phyloP scores from a whole-genome alignment of 1,284 basidiomycete genomes.

The Leccinum griseonigrum region DNA sequence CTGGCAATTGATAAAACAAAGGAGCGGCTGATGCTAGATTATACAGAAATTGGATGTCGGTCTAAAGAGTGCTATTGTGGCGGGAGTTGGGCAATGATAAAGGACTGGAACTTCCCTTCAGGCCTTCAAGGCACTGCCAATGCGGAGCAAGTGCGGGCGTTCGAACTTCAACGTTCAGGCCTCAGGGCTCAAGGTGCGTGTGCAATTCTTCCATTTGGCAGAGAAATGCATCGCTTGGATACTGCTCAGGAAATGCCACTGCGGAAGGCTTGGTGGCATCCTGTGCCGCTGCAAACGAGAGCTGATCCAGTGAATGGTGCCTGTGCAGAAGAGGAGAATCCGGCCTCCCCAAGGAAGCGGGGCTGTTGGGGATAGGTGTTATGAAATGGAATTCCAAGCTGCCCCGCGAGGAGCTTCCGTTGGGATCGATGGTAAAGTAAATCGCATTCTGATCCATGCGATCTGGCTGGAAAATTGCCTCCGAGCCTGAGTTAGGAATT shows the following conservation, averaged over 20 bases:
- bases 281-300: conserved; percentile 8
- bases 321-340: conserved; percentile 29
- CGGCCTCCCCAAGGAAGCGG: conserved; percentile 9
- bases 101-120: neutral
- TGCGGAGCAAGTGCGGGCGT: conserved; percentile 7
- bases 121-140: neutral
- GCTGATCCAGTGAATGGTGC: conserved; percentile 22
- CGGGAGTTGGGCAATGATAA: neutral
- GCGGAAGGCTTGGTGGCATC: neutral
- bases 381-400: conserved; percentile 24
- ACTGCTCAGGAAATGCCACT: conserved; percentile 1
- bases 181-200: conserved; percentile 10
- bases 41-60: neutral
- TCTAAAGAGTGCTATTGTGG: neutral
- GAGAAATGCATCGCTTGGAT: conserved; percentile 2
- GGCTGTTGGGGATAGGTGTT: conserved; percentile 25
- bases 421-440: conserved; percentile 30
- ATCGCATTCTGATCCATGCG: conserved; percentile 22
- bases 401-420: conserved; percentile 20
- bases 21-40: conserved; percentile 4
- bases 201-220: conserved; percentile 26
- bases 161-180: conserved; percentile 5
- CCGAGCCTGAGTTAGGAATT: neutral
- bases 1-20: conserved; percentile 10
- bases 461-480: neutral